A percentile compares a stretch with the other conserved stretches of the same genome.
phyloP scores from a whole-genome alignment of 2,329 filamentous ascomycete species.

The Sodiomyces alkalinus region DNA sequence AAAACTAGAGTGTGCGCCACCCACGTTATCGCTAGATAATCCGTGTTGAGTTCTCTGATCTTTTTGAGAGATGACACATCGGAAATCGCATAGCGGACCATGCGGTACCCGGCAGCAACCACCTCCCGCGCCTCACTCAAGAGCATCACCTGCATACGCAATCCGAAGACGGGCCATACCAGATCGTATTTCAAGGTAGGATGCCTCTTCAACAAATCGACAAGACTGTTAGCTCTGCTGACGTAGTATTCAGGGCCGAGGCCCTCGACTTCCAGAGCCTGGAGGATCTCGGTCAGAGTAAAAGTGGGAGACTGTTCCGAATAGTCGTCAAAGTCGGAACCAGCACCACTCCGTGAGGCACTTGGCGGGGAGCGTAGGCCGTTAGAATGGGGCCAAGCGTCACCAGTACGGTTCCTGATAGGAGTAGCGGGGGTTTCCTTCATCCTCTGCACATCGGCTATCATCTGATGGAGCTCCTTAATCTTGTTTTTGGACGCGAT shows the following conservation, averaged over 20 bases:
- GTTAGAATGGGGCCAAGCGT: conserved; percentile 27
- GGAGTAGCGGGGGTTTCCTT: conserved; percentile 33
- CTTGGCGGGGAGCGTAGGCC: conserved; percentile 42
- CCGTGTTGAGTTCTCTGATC: conserved; percentile 76
- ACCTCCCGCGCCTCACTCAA: conserved; percentile 92
- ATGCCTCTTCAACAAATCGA: conserved; percentile 91
- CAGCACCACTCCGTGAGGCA: conserved; percentile 36
- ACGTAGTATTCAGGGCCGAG: conserved; percentile 94
- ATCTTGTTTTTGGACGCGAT: conserved; percentile 70
- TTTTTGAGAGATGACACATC: conserved; percentile 79
- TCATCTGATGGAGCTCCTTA: conserved; percentile 44
- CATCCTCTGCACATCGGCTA: conserved; percentile 40
- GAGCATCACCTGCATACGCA: conserved; percentile 90
- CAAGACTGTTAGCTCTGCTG: conserved; percentile 75
- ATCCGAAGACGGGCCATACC: conserved; percentile 87
- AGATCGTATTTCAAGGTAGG: conserved; percentile 92
- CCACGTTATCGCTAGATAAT: conserved; percentile 71
- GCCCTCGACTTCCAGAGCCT: conserved; percentile 74
- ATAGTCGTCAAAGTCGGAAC: conserved; percentile 50
- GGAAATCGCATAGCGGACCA: conserved; percentile 88
- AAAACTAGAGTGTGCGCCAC: too few relatives aligned
- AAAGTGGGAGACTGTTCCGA: conserved; percentile 74
- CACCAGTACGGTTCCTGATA: conserved; percentile 33
- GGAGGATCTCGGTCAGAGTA: conserved; percentile 75
- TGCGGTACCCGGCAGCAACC: conserved; percentile 82